phyloP scores from a whole-genome alignment of 1,284 basidiomycete genomes.

The Sporisorium sorghi region DNA sequence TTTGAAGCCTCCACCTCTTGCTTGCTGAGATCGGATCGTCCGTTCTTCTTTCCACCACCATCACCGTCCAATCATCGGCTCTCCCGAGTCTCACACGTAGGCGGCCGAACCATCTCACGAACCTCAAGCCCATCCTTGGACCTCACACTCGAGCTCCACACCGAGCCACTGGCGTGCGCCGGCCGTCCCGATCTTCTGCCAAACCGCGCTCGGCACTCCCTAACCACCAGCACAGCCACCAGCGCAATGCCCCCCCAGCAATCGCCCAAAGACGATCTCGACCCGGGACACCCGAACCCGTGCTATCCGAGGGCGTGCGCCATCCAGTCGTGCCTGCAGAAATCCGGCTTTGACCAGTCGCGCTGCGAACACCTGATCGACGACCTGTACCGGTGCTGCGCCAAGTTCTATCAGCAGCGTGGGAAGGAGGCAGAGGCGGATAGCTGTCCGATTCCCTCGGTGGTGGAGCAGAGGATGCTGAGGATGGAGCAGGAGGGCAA shows the following conservation, averaged over 20 bases:
- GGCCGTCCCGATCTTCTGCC: neutral
- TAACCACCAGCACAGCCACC: neutral
- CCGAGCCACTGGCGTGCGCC: neutral
- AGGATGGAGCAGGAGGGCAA: slow-evolving; percentile 54
- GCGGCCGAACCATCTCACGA: neutral
- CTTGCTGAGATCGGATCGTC: too few relatives aligned
- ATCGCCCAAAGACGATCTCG: slow-evolving; percentile 25
- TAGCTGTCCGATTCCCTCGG: slow-evolving; percentile 60
- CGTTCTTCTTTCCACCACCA: neutral
- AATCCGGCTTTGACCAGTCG: slow-evolving; percentile 59
- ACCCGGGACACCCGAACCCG: slow-evolving; percentile 49
- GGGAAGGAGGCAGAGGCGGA: slow-evolving; percentile 55
- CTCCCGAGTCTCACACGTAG: neutral
- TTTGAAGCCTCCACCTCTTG: neutral
- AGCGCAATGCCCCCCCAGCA: slow-evolving; percentile 15
- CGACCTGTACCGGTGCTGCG: slow-evolving; percentile 65
- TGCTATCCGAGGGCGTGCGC: slow-evolving; percentile 65
- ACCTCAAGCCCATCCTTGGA: neutral
- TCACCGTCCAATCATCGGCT: neutral
- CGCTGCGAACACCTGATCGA: slow-evolving; percentile 61
- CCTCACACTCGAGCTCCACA: neutral
- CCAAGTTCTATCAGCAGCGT: slow-evolving; percentile 55
- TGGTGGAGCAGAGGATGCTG: slow-evolving; percentile 52
- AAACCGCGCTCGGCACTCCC: neutral
- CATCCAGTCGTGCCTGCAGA: slow-evolving; percentile 65